These are phyloP conservation scores for Beauveria sp. DNA, from an alignment of 2,329 filamentous ascomycete genomes.

Conservation along the genomic window DNA sequence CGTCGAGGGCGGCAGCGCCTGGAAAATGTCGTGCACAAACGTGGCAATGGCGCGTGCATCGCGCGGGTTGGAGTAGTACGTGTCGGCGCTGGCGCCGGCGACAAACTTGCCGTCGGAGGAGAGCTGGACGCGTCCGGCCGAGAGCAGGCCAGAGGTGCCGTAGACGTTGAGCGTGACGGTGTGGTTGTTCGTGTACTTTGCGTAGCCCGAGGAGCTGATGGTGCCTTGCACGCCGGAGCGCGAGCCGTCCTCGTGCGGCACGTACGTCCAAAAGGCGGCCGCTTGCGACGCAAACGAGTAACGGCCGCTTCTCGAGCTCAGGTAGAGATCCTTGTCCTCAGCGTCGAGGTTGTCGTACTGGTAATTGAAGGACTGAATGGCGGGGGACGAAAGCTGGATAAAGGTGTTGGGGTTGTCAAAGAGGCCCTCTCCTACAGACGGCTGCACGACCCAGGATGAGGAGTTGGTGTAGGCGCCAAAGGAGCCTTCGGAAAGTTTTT, in stretches of 20 bases:
- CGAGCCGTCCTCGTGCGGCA: conserved; percentile 33
- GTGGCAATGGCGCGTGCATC: conserved; percentile 41
- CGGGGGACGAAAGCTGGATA: conserved; percentile 36
- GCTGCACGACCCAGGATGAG: conserved; percentile 39
- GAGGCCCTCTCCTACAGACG: conserved; percentile 39
- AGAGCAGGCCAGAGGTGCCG: conserved; percentile 46
- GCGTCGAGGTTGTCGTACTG: conserved; percentile 35
- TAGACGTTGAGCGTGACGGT: conserved; percentile 51
- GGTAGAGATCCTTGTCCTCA: conserved; percentile 37
- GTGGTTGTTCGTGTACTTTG: conserved; percentile 30
- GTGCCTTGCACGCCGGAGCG: conserved; percentile 43
- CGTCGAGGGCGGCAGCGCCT: conserved; percentile 25
- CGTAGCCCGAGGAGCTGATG: conserved; percentile 39
- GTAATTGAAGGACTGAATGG: conserved; percentile 39
- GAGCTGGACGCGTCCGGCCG: conserved; percentile 37
- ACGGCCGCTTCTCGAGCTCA: conserved; percentile 40
- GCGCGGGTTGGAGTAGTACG: conserved; percentile 40
- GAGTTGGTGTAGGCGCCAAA: conserved; percentile 21
- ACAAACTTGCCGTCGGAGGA: conserved; percentile 31
- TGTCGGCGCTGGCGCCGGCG: conserved; percentile 30
- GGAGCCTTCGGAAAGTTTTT: conserved; percentile 17
- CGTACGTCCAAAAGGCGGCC: conserved; percentile 43
- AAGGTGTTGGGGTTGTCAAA: conserved; percentile 52
- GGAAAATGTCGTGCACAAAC: conserved; percentile 44
- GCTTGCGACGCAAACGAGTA: conserved; percentile 47